These are phyloP conservation scores for Zygosaccharomyces lentus DNA, from an alignment of 805 yeast genomes.

Conservation along the genomic window DNA sequence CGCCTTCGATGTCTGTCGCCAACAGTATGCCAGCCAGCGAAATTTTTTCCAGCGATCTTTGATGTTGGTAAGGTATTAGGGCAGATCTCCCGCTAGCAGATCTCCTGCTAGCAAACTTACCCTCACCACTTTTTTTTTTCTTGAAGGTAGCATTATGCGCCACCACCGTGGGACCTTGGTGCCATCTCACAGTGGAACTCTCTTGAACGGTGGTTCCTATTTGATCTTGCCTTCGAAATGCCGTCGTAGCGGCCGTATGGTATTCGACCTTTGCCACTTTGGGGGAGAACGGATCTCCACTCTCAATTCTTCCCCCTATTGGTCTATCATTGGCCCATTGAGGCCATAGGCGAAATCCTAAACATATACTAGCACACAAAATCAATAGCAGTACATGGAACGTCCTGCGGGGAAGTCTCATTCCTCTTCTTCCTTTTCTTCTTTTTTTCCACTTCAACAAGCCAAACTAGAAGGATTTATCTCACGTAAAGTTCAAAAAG, in stretches of 20 bases:
- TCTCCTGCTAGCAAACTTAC: neutral
- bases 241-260: slow-evolving; percentile 11
- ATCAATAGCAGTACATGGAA: slow-evolving; percentile 1
- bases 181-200: slow-evolving; percentile 1
- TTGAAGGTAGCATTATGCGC: slow-evolving; percentile 1
- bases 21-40: slow-evolving; percentile 53
- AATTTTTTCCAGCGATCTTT: slow-evolving; percentile 18
- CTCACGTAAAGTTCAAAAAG: neutral
- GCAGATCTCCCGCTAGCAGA: slow-evolving; percentile 9
- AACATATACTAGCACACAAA: slow-evolving; percentile 3
- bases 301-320: neutral
- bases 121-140: neutral
- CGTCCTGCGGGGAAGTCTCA: slow-evolving; percentile 2
- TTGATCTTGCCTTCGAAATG: slow-evolving; percentile 10
- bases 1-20: slow-evolving; percentile 82
- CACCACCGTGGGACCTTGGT: neutral
- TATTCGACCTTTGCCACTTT: slow-evolving; percentile 6
- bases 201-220: neutral
- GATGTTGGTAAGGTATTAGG: slow-evolving; percentile 9
- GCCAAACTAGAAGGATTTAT: neutral
- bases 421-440: slow-evolving; percentile 1
- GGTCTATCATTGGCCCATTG: neutral
- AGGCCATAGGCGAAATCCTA: slow-evolving; percentile 6
- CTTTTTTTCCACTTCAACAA: neutral
- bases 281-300: neutral